These are phyloP conservation scores for Lithospermum erythrorhizon DNA, from an alignment of 257 asterid species.

Conservation along the genomic window DNA sequence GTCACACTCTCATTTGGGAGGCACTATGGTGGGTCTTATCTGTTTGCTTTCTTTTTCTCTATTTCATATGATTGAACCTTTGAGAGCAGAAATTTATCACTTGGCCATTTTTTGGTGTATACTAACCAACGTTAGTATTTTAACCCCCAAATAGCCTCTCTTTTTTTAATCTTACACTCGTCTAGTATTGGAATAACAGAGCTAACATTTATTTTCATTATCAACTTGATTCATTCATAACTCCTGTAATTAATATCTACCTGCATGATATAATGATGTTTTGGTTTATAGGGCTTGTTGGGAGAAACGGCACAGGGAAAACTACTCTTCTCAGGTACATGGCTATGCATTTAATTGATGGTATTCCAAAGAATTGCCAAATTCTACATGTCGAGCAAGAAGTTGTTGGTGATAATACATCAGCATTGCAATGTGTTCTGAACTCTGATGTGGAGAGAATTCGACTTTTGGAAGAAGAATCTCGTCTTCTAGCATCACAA, in stretches of 20 bases:
- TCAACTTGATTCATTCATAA: neutral
- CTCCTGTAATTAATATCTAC: neutral
- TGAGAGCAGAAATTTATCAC: neutral
- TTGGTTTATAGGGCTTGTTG: slow-evolving; percentile 71
- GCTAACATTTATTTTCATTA: slow-evolving; percentile 5
- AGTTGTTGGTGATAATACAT: slow-evolving; percentile 76
- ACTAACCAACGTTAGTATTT: too few relatives aligned
- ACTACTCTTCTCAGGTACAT: slow-evolving; percentile 91
- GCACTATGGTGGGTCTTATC: slow-evolving; percentile 74
- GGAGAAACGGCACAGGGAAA: slow-evolving; percentile 98
- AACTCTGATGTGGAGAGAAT: slow-evolving; percentile 78
- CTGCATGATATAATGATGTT: slow-evolving; percentile 1
- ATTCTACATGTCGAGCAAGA: slow-evolving; percentile 98
- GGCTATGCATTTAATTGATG: slow-evolving; percentile 98
- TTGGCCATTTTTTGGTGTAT: neutral
- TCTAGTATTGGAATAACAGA: slow-evolving; percentile 8
- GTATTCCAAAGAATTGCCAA: slow-evolving; percentile 93
- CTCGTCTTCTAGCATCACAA: slow-evolving; percentile 65
- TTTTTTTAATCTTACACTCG: neutral
- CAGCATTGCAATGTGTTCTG: slow-evolving; percentile 86
- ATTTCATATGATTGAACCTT: neutral
- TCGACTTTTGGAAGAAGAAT: slow-evolving; percentile 81
- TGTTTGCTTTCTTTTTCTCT: slow-evolving; percentile 9
- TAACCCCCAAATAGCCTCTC: neutral
- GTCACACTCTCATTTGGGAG: slow-evolving; percentile 86